Evolutionary conservation across 768 basidiomycete genomes (phyloP), one percentile per base, ranked within the genome.

Genomic region (Trametes coccinea): DNA sequence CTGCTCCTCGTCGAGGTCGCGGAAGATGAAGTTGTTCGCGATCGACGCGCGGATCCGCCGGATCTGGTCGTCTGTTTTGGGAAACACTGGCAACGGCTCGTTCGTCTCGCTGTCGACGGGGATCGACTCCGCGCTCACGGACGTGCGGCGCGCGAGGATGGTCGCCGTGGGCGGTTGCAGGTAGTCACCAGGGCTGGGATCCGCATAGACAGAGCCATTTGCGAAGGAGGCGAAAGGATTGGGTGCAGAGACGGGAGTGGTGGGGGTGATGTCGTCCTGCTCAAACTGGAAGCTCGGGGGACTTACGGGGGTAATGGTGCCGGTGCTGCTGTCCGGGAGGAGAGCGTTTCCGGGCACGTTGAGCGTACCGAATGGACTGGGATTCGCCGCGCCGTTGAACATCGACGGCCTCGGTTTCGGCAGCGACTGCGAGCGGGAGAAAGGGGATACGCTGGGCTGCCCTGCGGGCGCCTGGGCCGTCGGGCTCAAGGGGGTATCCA

Each of bases 1-100:
- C 75, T 98, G 96, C 70, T 98, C 96, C 68, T 97, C 93, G 67
- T 98, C 95, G 13, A 99, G 86, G 74, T 96, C 94, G 53, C 93
- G 85, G 80, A 99, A 99, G 60, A 98, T 86, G 70, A 98, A 93
- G 73, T 95, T 94, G 71, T 88, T 86, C 33, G 84, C 80, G 65
- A 95, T 97, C 50, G 94, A 92, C 7, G 84, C 79, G 71, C 89
- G 90, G 77, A 99, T 98, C 54, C 96, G 86, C 29, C 82, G 81
- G 34, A 95, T 81, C 75, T 99, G 97, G 65, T 93, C 89, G 2
- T 84, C 76, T 13, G 89, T 80, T 78, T 99, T 98, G 6, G 81
- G 80, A 68, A 84, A 90, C 53, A 88, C 79, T 22, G 93, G 93
- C 8, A 90, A 82, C 22, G 85, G 83, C 64, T 89, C 85, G 66